Conservation (phyloP, 345 rosid genomes). For the Melaleuca quinquenervia region DNA sequence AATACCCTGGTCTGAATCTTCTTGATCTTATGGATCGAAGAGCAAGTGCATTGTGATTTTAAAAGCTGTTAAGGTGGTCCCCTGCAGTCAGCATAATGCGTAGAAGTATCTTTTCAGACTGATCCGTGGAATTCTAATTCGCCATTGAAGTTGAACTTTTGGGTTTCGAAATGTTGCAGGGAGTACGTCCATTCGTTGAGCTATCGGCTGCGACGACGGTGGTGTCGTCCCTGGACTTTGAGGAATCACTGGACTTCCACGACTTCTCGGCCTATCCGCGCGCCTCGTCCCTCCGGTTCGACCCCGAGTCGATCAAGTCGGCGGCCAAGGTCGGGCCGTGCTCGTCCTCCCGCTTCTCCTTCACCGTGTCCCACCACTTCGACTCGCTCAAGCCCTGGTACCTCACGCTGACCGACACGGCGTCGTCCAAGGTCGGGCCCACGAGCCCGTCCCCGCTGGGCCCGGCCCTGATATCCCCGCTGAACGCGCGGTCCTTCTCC, state of each 20-base stretch:
- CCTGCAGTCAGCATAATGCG: background rate
- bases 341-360: conserved; percentile 86
- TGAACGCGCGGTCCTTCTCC: conserved; percentile 57
- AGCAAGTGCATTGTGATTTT: background rate
- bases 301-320: conserved; percentile 42
- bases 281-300: conserved; percentile 74
- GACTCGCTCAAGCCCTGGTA: conserved; percentile 93
- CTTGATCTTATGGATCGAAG: background rate
- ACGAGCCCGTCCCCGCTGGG: conserved; percentile 26
- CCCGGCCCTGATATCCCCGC: conserved; percentile 53
- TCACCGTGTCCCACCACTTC: conserved; percentile 80
- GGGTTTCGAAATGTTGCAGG: conserved; percentile 26
- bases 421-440: conserved; percentile 39
- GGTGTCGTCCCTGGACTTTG: conserved; percentile 66
- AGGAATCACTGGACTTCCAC: conserved; percentile 47
- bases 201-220: conserved; percentile 52
- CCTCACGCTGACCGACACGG: conserved; percentile 59
- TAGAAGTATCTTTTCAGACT: background rate
- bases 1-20: background rate
- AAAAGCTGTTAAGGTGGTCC: background rate
- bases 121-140: background rate
- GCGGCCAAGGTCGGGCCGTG: conserved; percentile 65
- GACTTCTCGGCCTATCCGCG: conserved; percentile 57
- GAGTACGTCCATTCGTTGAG: conserved; percentile 86
- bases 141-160: background rate